Evolutionary conservation across 1,284 basidiomycete species (phyloP).

Genomic region (Crepidotus sp.): DNA sequence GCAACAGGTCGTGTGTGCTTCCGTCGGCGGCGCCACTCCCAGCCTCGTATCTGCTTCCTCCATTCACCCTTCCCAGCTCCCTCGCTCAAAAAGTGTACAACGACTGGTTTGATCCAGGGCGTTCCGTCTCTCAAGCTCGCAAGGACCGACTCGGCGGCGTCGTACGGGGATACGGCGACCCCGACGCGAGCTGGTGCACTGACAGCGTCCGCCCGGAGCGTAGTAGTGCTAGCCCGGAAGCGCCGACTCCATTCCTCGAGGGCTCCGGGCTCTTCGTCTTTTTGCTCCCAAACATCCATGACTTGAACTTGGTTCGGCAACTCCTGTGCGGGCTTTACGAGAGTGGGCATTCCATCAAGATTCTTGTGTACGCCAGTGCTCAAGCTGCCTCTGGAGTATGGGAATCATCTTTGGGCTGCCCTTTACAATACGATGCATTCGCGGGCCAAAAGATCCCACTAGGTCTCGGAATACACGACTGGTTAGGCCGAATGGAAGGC

Average conservation of each 20-base stretch:
- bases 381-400: background rate
- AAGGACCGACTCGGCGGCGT: conserved; percentile 26
- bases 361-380: conserved; percentile 12
- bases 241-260: background rate
- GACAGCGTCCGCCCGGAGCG: background rate
- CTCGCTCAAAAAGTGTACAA: conserved; percentile 22
- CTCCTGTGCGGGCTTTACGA: conserved; percentile 38
- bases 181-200: conserved; percentile 22
- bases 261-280: conserved; percentile 22
- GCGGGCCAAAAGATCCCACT: background rate
- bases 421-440: conserved; percentile 7
- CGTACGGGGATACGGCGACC: conserved; percentile 19
- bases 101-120: conserved; percentile 39
- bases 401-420: conserved; percentile 4
- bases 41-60: conserved; percentile 46
- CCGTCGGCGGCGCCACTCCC: conserved; percentile 25
- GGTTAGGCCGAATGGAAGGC: conserved; percentile 12
- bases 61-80: conserved; percentile 39
- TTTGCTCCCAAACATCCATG: conserved; percentile 31
- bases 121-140: conserved; percentile 23
- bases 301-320: conserved; percentile 33
- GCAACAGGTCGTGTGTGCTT: conserved; percentile 24
- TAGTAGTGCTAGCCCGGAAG: background rate
- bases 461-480: conserved; percentile 7
- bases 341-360: conserved; percentile 25